phyloP scores from a whole-genome alignment of 306 rosid species.

The Casuarina equisetifolia region DNA sequence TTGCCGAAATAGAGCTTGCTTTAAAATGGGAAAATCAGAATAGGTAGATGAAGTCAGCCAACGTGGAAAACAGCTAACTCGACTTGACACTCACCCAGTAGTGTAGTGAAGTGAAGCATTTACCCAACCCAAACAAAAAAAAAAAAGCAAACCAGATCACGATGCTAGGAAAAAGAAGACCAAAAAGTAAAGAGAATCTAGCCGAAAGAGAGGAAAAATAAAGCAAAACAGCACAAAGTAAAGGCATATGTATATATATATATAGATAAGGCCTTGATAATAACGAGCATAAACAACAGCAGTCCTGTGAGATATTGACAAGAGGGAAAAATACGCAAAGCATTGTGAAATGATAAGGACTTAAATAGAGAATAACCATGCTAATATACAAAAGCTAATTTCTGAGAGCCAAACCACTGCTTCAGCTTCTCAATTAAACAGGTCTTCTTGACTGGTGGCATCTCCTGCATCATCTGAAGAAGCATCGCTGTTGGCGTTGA shows the following conservation, averaged over 20 bases:
- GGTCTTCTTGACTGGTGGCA: constrained; percentile 50
- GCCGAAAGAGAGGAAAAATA: not conserved
- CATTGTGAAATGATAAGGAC: not conserved
- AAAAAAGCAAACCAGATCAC: no score
- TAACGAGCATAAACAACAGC: not conserved
- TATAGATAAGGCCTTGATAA: not conserved
- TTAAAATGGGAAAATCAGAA: no score
- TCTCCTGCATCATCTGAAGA: constrained; percentile 54
- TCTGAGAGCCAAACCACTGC: constrained; percentile 1
- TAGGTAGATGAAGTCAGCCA: no score
- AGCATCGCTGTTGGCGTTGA: constrained; percentile 48
- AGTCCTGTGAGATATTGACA: not conserved
- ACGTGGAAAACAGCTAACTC: no score
- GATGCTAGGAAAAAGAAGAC: no score
- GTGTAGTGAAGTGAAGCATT: no score
- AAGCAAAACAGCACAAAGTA: not conserved
- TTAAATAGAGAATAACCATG: constrained; percentile 23
- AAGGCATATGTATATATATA: not conserved
- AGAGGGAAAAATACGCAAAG: not conserved
- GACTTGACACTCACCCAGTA: no score
- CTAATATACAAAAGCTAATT: constrained; percentile 42
- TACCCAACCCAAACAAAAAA: no score
- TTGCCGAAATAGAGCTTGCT: no score
- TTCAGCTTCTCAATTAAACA: constrained; percentile 42
- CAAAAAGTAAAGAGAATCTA: no score